Evolutionary conservation across 441 rosid genomes (phyloP).

Genomic region (Theobroma grandiflorum): DNA sequence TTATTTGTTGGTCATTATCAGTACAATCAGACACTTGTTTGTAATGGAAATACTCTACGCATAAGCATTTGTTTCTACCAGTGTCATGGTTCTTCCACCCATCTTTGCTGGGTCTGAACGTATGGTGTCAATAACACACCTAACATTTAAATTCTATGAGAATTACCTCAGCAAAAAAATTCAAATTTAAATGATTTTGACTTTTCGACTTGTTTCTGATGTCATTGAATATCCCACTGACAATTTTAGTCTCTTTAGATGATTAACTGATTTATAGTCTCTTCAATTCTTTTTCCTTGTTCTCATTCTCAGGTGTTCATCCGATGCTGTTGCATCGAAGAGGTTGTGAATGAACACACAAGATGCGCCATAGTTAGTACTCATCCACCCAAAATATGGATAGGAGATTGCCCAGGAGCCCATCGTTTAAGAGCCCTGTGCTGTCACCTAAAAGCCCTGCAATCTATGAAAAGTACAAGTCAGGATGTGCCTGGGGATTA

Average conservation of each 20-base stretch:
- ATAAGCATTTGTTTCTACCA: not conserved
- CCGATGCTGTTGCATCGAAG: constrained; percentile 13
- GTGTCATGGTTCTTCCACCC: not conserved
- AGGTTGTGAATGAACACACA: constrained; percentile 21
- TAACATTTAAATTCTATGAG: not conserved
- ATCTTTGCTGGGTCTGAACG: not conserved
- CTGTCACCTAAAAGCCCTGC: constrained; percentile 65
- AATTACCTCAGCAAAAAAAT: not conserved
- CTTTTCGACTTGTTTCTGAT: not conserved
- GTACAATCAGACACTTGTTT: not conserved
- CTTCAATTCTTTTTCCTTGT: not conserved
- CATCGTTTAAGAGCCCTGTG: constrained; percentile 50
- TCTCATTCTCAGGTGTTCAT: constrained; percentile 3
- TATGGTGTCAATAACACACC: not conserved
- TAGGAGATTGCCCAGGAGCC: constrained; percentile 59
- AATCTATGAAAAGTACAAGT: constrained; percentile 63
- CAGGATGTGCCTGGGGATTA: constrained; percentile 71
- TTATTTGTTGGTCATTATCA: not conserved
- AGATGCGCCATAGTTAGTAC: not conserved
- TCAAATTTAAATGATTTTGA: constrained; percentile 3
- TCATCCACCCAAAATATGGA: constrained; percentile 33
- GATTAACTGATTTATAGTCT: not conserved
- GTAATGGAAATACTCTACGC: not conserved
- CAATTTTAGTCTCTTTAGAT: not conserved
- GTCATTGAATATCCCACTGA: constrained; percentile 6